These are phyloP conservation scores for Uronychia setigera DNA, from an alignment of 73 alveolate species.

Conservation along the genomic window DNA sequence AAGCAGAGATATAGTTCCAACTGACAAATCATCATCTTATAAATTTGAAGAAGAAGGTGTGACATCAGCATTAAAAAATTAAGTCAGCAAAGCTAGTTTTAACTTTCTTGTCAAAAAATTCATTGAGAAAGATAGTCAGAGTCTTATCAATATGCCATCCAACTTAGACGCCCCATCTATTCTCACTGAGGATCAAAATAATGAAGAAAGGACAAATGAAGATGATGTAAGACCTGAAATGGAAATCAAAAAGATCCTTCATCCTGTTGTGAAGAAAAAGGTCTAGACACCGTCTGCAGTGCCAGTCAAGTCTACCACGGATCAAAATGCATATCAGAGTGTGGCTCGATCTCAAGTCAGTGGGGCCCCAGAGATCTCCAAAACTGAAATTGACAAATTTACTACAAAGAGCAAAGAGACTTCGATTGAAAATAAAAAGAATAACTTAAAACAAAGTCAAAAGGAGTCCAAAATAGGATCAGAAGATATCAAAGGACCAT, in stretches of 20 bases:
- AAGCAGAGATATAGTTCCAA: not conserved
- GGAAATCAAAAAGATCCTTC: not conserved
- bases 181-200: not conserved
- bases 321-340: too few species aligned
- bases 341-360: too few species aligned
- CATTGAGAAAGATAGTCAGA: not conserved
- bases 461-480: too few species aligned
- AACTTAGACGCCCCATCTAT: not conserved
- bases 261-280: not conserved
- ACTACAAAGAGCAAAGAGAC: too few species aligned
- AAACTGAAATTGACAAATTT: too few species aligned
- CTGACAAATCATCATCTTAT: not conserved
- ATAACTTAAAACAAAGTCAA: too few species aligned
- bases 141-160: not conserved
- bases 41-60: not conserved
- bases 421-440: too few species aligned
- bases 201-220: not conserved
- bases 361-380: too few species aligned
- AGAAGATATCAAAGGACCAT: too few species aligned
- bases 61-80: not conserved
- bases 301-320: too few species aligned
- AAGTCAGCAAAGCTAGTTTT: too few species aligned
- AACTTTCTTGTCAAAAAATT: not conserved
- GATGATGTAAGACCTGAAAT: not conserved
- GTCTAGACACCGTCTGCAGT: too few species aligned